Evolutionary conservation across 305 asterid genomes (phyloP).

Genomic region (Solanum hybrid): DNA sequence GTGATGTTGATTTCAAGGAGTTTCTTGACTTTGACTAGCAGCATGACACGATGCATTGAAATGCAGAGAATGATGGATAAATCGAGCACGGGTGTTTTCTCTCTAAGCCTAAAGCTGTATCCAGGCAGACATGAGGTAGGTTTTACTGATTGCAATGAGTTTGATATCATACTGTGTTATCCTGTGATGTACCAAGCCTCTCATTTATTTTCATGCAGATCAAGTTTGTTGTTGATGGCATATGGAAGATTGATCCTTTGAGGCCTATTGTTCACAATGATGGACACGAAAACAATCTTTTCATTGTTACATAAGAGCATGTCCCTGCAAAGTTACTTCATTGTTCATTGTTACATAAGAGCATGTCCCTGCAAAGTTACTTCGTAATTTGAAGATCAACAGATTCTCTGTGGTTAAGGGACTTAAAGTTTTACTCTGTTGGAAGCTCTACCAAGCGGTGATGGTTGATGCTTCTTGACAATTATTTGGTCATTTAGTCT

Average conservation of each 20-base stretch:
- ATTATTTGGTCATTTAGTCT: not conserved
- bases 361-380: not conserved
- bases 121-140: slow-evolving; percentile 86
- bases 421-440: not conserved
- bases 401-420: not conserved
- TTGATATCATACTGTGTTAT: not conserved
- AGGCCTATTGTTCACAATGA: slow-evolving; percentile 44
- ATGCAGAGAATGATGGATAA: slow-evolving; percentile 85
- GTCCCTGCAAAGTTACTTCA: not conserved
- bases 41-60: slow-evolving; percentile 10
- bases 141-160: not conserved
- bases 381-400: not conserved
- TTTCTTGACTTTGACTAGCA: slow-evolving; percentile 1
- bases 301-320: slow-evolving; percentile 32
- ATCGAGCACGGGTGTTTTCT: slow-evolving; percentile 49
- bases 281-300: slow-evolving; percentile 63
- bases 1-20: not conserved
- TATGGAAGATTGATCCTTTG: slow-evolving; percentile 70
- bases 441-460: not conserved
- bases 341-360: slow-evolving; percentile 35
- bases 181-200: not conserved
- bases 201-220: slow-evolving; percentile 33
- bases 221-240: slow-evolving; percentile 79
- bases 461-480: not conserved
- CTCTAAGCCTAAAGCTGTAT: slow-evolving; percentile 52